Evolutionary conservation across 768 basidiomycete genomes (phyloP).

Genomic region (Atractiella rhizophila): DNA sequence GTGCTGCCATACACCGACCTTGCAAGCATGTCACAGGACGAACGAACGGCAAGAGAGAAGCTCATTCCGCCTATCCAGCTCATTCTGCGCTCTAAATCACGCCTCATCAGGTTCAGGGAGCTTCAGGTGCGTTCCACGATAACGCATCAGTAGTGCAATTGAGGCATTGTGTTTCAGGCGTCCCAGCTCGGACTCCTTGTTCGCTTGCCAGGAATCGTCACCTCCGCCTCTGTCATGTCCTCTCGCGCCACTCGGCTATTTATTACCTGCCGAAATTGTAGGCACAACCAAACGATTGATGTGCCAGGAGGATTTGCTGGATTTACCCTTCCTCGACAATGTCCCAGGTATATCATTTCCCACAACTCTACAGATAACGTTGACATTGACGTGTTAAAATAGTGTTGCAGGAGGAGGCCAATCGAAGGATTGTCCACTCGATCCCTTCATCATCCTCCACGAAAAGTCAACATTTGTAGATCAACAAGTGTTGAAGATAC

Average conservation of each 20-base stretch:
- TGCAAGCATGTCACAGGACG: constrained; percentile 1
- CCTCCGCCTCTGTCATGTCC: constrained; percentile 78
- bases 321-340: constrained; percentile 47
- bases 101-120: constrained; percentile 78
- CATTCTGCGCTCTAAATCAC: constrained; percentile 65
- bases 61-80: constrained; percentile 42
- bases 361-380: not conserved
- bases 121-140: constrained; percentile 34
- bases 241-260: constrained; percentile 78
- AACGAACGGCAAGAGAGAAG: not conserved
- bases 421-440: constrained; percentile 79
- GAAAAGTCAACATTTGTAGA: constrained; percentile 83
- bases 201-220: constrained; percentile 89
- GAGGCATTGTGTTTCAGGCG: constrained; percentile 25
- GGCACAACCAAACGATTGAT: constrained; percentile 48
- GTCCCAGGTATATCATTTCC: constrained; percentile 35
- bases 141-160: not conserved
- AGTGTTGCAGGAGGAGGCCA: constrained; percentile 45
- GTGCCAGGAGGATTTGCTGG: constrained; percentile 17
- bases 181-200: constrained; percentile 88
- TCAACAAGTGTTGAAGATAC: constrained; percentile 84
- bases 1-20: constrained; percentile 4
- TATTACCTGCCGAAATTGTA: constrained; percentile 76
- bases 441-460: constrained; percentile 87
- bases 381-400: not conserved